Conservation (phyloP, 345 rosid genomes). For the Rhodamnia rubescens region DNA sequence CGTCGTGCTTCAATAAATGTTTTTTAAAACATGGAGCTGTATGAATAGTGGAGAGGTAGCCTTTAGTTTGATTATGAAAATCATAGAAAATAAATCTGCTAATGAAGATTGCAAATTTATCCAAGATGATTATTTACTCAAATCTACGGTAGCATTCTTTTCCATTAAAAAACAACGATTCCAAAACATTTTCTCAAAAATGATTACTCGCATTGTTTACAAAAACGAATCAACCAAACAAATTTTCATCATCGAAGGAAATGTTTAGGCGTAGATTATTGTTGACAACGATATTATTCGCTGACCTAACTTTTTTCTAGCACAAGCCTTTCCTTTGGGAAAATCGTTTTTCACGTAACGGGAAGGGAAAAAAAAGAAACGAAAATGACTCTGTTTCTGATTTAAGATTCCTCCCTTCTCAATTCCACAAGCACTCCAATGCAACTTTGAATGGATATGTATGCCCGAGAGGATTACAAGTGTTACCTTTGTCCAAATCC, state of each 20-base stretch:
- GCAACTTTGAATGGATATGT: not conserved
- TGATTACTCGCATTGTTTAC: rapidly evolving
- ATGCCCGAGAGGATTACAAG: not conserved
- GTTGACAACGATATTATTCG: not conserved
- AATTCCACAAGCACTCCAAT: not conserved
- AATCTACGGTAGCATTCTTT: not conserved
- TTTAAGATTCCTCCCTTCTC: not conserved
- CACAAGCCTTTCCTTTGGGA: not conserved
- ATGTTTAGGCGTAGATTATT: not conserved
- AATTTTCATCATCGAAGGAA: not conserved
- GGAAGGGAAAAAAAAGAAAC: not conserved
- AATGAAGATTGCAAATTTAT: not conserved
- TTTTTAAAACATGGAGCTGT: not conserved
- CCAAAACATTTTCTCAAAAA: not conserved
- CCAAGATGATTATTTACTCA: not conserved
- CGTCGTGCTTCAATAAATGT: not conserved
- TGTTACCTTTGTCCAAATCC: not conserved
- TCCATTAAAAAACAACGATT: not conserved
- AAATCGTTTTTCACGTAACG: not conserved
- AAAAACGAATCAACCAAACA: not conserved
- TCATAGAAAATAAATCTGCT: not conserved
- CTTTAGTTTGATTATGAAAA: not conserved
- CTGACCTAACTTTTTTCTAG: not conserved
- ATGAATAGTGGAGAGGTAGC: not conserved
- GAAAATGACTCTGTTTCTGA: not conserved